Evolutionary conservation across 768 basidiomycete genomes (phyloP), one percentile per base, ranked within the genome.

Genomic region (Lentinus brumalis): DNA sequence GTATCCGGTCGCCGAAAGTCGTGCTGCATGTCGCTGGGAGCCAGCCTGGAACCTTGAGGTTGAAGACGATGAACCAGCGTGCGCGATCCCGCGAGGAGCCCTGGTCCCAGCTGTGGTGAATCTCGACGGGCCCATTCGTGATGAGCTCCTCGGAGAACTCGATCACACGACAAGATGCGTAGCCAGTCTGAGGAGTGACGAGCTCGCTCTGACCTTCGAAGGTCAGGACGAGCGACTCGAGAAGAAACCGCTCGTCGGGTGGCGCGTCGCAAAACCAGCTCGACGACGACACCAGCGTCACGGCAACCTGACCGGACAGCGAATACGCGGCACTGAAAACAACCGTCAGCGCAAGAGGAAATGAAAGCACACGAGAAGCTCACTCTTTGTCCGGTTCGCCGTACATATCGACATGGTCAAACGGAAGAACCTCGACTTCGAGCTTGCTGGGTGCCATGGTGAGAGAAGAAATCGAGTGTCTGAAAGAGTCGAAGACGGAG

Each of bases 161-260:
- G 69, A 87, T 89, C 15, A 96, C 77, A 47, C 93, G 87, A 32
- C 86, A 58, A 9, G 86, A 80, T 14, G 83, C 78, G 70, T 96
- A 96, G 60, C 90, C 86, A 35, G 84, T 81, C 42, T 74, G 75
- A 6, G 83, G 81, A 11, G 87, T 83, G 61, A 88, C 77, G 26
- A 86, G 80, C 71, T 96, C 94, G 18, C 86, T 81, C 73, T 94
- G 92, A 30, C 94, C 94, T 68, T 97, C 94, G 59, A 97, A 92
- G 4, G 84, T 86, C 66, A 97, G 71, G 45, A 78, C 74, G 41
- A 96, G 76, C 1, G 92, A 94, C 62, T 85, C 83, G 18, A 94
- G 81, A 5, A 88, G 70, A 44, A 87, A 70, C 41, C 77, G 82
- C 9, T 80, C 73, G 0, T 85, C 73, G 50, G 75, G 58, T 79